These are phyloP conservation scores for Erigeron philadelphicus DNA, from an alignment of 140 eudicot species.

Conservation along the genomic window DNA sequence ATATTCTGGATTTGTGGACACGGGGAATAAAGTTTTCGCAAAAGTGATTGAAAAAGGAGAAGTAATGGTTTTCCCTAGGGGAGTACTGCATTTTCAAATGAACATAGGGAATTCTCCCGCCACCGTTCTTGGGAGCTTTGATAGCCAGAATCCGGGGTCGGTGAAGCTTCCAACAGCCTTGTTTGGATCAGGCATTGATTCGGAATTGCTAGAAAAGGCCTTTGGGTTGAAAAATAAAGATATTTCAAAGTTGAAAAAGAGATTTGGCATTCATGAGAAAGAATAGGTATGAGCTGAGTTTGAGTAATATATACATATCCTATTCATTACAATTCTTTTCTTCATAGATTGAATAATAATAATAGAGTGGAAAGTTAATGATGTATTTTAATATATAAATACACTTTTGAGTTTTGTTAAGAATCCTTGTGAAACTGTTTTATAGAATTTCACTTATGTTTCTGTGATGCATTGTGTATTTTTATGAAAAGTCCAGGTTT, in stretches of 20 bases:
- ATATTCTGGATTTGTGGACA: conserved; percentile 69
- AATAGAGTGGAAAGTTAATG: conserved; percentile 9
- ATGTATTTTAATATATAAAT: background rate
- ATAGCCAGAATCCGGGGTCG: conserved; percentile 76
- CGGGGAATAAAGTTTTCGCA: conserved; percentile 49
- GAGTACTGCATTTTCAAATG: conserved; percentile 80
- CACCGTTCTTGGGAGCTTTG: conserved; percentile 55
- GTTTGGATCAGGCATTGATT: conserved; percentile 62
- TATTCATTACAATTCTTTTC: conserved; percentile 22
- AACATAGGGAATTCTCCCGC: conserved; percentile 58
- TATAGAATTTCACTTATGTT: background rate
- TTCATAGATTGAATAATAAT: conserved; percentile 11
- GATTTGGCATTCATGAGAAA: conserved; percentile 32
- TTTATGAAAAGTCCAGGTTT: too few relatives aligned
- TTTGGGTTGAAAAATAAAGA: conserved; percentile 65
- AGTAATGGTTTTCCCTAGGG: conserved; percentile 76
- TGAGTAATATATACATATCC: background rate
- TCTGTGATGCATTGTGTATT: background rate
- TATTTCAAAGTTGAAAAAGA: conserved; percentile 54
- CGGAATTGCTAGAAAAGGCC: conserved; percentile 67
- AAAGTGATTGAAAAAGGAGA: conserved; percentile 66
- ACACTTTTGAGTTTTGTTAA: conserved; percentile 1
- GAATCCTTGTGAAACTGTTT: background rate
- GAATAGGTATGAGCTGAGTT: conserved; percentile 32
- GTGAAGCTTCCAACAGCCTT: conserved; percentile 54